Evolutionary conservation across 83 land plant species (phyloP).

Genomic region (Picea engelmannii): DNA sequence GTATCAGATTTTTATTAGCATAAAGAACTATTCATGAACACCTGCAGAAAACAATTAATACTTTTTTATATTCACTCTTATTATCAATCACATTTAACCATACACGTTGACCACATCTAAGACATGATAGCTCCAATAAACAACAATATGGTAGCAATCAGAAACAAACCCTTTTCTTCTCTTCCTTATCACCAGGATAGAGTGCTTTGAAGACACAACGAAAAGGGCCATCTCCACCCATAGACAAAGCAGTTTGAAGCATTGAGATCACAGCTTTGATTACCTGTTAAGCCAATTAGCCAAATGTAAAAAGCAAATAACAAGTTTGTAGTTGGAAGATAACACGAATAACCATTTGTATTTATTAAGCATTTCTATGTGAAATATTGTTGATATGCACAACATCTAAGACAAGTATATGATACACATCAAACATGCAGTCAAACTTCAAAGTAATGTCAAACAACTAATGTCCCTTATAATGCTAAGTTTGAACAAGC

Average conservation of each 20-base stretch:
- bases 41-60: background rate
- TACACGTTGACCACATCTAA: background rate
- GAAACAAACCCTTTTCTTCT: slow-evolving; percentile 69
- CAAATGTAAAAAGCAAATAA: too few relatives aligned
- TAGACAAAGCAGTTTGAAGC: slow-evolving; percentile 73
- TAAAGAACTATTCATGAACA: background rate
- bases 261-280: slow-evolving; percentile 76
- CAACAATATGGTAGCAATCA: background rate
- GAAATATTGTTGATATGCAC: too few relatives aligned
- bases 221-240: slow-evolving; percentile 65
- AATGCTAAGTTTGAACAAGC: too few relatives aligned
- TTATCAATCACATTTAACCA: background rate
- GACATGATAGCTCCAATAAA: background rate
- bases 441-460: background rate
- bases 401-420: too few relatives aligned
- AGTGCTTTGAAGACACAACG: slow-evolving; percentile 86
- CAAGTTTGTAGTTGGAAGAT: too few relatives aligned
- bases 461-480: too few relatives aligned
- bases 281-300: slow-evolving; percentile 39
- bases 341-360: background rate
- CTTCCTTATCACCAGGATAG: slow-evolving; percentile 71
- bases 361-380: too few relatives aligned
- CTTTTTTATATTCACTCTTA: background rate
- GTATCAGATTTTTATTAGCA: background rate
- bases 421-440: slow-evolving; percentile 2